Evolutionary conservation across 2,329 filamentous ascomycete genomes (phyloP).

Genomic region (Fusarium ramigenum): DNA sequence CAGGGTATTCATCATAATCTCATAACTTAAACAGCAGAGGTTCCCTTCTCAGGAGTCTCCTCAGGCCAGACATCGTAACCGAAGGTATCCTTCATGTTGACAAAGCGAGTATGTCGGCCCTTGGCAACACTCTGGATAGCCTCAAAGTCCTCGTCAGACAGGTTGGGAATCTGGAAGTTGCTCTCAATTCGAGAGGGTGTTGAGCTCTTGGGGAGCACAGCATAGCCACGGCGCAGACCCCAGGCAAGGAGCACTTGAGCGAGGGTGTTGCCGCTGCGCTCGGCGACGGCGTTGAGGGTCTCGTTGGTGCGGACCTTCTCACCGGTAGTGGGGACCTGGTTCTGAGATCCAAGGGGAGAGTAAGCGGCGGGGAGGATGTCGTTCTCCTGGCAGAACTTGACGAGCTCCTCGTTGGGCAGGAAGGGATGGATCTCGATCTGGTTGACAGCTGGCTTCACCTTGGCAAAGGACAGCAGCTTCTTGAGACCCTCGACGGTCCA

Average conservation of each 20-base stretch:
- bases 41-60: constrained; percentile 50
- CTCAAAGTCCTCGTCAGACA: constrained; percentile 65
- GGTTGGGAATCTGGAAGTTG: constrained; percentile 38
- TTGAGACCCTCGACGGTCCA: constrained; percentile 56
- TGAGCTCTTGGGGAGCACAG: constrained; percentile 75
- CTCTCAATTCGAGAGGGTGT: constrained; percentile 68
- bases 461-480: constrained; percentile 47
- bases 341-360: constrained; percentile 70
- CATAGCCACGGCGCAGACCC: constrained; percentile 72
- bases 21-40: constrained; percentile 25
- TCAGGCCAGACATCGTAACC: constrained; percentile 77
- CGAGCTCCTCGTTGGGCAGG: constrained; percentile 58
- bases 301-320: constrained; percentile 48
- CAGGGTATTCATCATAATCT: constrained; percentile 30
- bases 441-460: constrained; percentile 60
- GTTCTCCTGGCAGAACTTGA: constrained; percentile 63
- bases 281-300: constrained; percentile 60
- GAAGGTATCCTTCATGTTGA: constrained; percentile 86
- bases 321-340: constrained; percentile 41
- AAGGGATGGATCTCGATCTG: constrained; percentile 53
- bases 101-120: constrained; percentile 74
- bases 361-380: constrained; percentile 63
- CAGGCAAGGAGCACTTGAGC: constrained; percentile 65
- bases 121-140: constrained; percentile 51
- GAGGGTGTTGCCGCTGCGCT: constrained; percentile 60